Percentiles rank a stretch among this genome's conserved stretches.
Conservation (phyloP, 805 yeast genomes). For the Zygosaccharomyces siamensis region DNA sequence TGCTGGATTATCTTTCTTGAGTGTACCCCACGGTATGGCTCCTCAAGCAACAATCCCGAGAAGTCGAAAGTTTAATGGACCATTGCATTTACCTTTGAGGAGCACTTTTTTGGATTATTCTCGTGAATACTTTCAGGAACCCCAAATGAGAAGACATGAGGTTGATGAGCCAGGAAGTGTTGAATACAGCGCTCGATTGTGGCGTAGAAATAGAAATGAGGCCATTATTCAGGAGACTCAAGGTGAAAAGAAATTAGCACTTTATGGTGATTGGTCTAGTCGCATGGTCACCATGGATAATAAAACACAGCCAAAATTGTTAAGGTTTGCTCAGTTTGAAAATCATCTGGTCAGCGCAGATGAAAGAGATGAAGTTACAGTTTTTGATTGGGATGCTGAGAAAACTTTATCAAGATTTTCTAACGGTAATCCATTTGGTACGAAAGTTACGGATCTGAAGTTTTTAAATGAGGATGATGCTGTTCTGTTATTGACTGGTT, state of each 20-base stretch:
- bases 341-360: slow-evolving; percentile 74
- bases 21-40: slow-evolving; percentile 39
- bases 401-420: slow-evolving; percentile 63
- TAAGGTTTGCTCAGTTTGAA: slow-evolving; percentile 88
- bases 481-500: slow-evolving; percentile 79
- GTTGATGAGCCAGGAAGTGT: slow-evolving; percentile 89
- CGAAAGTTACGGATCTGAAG: slow-evolving; percentile 80
- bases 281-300: slow-evolving; percentile 57
- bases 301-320: slow-evolving; percentile 70
- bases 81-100: slow-evolving; percentile 44
- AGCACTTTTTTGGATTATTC: slow-evolving; percentile 70
- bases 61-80: slow-evolving; percentile 34
- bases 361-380: slow-evolving; percentile 74
- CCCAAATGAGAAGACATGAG: slow-evolving; percentile 83
- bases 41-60: slow-evolving; percentile 57
- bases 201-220: slow-evolving; percentile 91
- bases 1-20: slow-evolving; percentile 23
- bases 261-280: slow-evolving; percentile 82
- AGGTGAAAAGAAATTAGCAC: slow-evolving; percentile 75
- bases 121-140: slow-evolving; percentile 91
- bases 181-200: slow-evolving; percentile 71
- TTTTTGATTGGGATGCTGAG: slow-evolving; percentile 80
- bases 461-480: slow-evolving; percentile 88
- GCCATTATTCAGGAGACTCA: slow-evolving; percentile 82
- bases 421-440: slow-evolving; percentile 81